phyloP scores from a whole-genome alignment of 1,284 basidiomycete genomes.

The Boletus smithii region DNA sequence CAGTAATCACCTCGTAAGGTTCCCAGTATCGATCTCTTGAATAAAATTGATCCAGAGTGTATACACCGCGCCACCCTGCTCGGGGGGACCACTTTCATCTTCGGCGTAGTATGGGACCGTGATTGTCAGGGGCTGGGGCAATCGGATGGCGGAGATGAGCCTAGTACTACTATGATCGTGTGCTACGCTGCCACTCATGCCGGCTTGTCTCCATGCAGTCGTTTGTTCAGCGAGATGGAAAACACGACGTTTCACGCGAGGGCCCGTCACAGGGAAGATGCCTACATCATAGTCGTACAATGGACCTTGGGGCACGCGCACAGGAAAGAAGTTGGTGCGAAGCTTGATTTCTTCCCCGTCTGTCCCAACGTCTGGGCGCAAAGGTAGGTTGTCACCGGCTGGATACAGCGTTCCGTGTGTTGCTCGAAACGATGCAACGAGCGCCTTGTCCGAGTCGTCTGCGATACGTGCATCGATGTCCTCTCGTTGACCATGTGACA shows the following conservation, averaged over 20 bases:
- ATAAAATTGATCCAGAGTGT: constrained; percentile 54
- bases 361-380: constrained; percentile 64
- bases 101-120: constrained; percentile 57
- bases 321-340: constrained; percentile 70
- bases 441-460: constrained; percentile 52
- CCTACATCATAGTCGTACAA: constrained; percentile 64
- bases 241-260: constrained; percentile 58
- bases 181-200: constrained; percentile 55
- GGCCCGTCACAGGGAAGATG: constrained; percentile 48
- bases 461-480: constrained; percentile 55
- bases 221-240: constrained; percentile 63
- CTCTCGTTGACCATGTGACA: constrained; percentile 41
- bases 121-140: constrained; percentile 56
- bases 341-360: constrained; percentile 53
- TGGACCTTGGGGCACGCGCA: constrained; percentile 54
- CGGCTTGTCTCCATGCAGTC: constrained; percentile 49
- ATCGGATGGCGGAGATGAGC: constrained; percentile 49
- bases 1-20: constrained; percentile 44
- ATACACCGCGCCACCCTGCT: constrained; percentile 48
- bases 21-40: constrained; percentile 50
- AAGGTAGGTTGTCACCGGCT: constrained; percentile 46
- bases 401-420: constrained; percentile 26
- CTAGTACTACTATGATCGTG: constrained; percentile 65
- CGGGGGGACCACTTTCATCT: constrained; percentile 40
- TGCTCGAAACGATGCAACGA: constrained; percentile 48